Evolutionary conservation across 1,284 basidiomycete genomes (phyloP), one percentile per base, ranked within the genome.

Genomic region (Ustilago crameri): DNA sequence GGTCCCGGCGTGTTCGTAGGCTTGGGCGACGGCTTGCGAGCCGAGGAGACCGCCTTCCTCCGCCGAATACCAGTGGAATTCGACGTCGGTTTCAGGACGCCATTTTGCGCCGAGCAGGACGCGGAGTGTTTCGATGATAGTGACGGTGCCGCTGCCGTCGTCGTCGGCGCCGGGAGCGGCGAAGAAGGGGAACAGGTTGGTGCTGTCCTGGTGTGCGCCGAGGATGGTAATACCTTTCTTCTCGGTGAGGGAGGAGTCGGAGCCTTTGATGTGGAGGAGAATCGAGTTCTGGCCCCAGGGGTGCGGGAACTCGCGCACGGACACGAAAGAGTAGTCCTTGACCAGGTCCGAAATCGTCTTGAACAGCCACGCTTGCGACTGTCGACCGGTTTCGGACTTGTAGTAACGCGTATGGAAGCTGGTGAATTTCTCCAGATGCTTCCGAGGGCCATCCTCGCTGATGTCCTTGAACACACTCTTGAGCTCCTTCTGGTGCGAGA

Each of bases 41-140:
- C 95, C 95, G 54, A 98, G 90, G 32, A 98, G 87, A n/a, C 95
- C 95, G 43, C 90, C 84, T 86, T 96, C 93, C 80, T 96, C 93
- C 46, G 93, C 94, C 51, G 91, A 91, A 83, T 93, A 98, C 91
- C 91, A 98, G 83, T 96, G 94, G 84, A 97, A 95, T 83, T 98
- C 94, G 59, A 98, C 88, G 18, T 91, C 87, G 44, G 79, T 76
- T 17, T 85, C 85, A 22, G 95, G 93, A 20, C 85, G 87, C 86
- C 91, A 97, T 77, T 90, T 88, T 45, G 90, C 87, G n/a, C 87
- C 86, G 69, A 94, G 86, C 59, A 98, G 87, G 2, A 89, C 91
- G 34, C 92, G 89, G 83, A 96, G 93, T 10, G 92, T 88, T 85
- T 95, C 93, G 40, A 98, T 86, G 71, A 95, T 93, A 15, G 93